These are phyloP conservation scores for Monilinia vaccinii-corymbosi DNA, from an alignment of 2,329 filamentous ascomycete species.

Conservation along the genomic window DNA sequence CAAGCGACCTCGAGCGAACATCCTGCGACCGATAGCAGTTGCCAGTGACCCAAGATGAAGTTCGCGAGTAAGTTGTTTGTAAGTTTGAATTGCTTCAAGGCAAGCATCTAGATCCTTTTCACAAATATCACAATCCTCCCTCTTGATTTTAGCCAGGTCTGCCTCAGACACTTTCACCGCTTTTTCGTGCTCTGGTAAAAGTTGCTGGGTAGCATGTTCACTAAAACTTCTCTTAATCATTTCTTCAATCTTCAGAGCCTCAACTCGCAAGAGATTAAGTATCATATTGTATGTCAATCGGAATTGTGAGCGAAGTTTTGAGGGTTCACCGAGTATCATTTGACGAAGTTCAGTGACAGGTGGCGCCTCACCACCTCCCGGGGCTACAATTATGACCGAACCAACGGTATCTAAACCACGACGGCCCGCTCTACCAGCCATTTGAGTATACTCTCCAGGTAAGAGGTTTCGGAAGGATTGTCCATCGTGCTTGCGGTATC, in stretches of 20 bases:
- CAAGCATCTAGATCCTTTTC: constrained; percentile 71
- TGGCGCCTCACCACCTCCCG: constrained; percentile 73
- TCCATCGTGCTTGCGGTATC: constrained; percentile 92
- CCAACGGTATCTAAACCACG: constrained; percentile 89
- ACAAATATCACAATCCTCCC: constrained; percentile 74
- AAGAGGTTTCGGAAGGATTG: constrained; percentile 83
- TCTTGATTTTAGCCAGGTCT: constrained; percentile 81
- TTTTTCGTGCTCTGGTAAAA: constrained; percentile 92
- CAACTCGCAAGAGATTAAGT: constrained; percentile 84
- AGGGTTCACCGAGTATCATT: constrained; percentile 95
- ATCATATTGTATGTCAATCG: constrained; percentile 99
- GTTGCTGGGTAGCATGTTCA: constrained; percentile 90
- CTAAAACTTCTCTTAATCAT: constrained; percentile 99
- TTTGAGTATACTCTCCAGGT: constrained; percentile 95
- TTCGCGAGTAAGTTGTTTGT: constrained; percentile 68
- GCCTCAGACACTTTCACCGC: constrained; percentile 87
- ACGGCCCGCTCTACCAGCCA: constrained; percentile 90
- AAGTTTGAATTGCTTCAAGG: constrained; percentile 74
- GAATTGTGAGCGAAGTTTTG: constrained; percentile 92
- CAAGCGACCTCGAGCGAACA: constrained; percentile 67
- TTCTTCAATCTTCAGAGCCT: constrained; percentile 96
- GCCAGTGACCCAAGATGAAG: constrained; percentile 66
- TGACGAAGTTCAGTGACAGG: constrained; percentile 73
- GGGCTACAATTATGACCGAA: constrained; percentile 87
- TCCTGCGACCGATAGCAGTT: constrained; percentile 74